These are phyloP conservation scores for Globisporangium okanoganense DNA, from an alignment of 352 stramenopile genomes.

Conservation along the genomic window DNA sequence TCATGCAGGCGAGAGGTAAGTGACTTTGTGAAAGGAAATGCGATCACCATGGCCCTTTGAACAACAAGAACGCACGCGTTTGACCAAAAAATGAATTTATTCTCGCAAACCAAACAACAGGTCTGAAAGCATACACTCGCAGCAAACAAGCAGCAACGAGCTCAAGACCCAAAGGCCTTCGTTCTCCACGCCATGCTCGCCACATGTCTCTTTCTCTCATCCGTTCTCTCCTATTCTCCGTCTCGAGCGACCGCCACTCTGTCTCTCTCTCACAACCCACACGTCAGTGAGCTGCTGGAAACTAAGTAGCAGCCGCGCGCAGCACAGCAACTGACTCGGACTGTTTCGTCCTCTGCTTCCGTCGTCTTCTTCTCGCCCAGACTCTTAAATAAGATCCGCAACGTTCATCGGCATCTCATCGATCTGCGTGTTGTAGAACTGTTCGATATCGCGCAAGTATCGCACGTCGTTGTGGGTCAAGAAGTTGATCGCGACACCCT, in stretches of 20 bases:
- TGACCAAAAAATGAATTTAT: constrained; percentile 22
- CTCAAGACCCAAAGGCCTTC: not conserved
- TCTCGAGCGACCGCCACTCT: constrained; percentile 14
- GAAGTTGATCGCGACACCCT: constrained; percentile 99
- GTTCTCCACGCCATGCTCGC: not conserved
- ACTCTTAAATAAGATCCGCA: constrained; percentile 97
- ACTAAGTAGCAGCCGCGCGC: not conserved
- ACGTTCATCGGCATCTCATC: constrained; percentile 99
- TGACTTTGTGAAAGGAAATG: not conserved
- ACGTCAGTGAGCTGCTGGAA: not conserved
- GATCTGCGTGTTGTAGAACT: constrained; percentile 99
- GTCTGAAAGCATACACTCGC: too few relatives aligned
- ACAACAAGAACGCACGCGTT: not conserved
- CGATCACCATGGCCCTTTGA: not conserved
- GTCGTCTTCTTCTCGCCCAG: constrained; percentile 12
- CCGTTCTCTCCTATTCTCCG: constrained; percentile 7
- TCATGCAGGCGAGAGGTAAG: not conserved
- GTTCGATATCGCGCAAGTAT: constrained; percentile 99
- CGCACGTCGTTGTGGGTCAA: constrained; percentile 97
- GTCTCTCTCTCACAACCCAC: constrained; percentile 21
- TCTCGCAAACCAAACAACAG: constrained; percentile 16
- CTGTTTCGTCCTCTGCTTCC: constrained; percentile 30
- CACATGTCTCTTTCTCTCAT: not conserved
- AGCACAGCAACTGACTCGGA: constrained; percentile 31
- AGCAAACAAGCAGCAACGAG: not conserved